Evolutionary conservation across 129 eudicot species (phyloP).

Genomic region (Chrysanthemum makinoi): DNA sequence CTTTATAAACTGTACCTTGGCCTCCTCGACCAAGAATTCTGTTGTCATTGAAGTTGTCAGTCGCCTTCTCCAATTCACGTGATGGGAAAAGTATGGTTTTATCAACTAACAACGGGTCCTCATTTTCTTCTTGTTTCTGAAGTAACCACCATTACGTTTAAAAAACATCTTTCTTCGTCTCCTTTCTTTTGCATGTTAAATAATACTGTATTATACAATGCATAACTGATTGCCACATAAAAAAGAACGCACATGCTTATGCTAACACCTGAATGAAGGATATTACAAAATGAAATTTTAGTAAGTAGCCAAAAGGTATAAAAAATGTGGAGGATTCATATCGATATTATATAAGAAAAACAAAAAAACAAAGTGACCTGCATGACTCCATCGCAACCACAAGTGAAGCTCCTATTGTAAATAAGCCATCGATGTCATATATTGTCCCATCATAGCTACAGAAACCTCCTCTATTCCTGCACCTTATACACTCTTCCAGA

Average conservation of each 20-base stretch:
- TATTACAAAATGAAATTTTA: background rate
- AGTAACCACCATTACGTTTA: conserved; percentile 31
- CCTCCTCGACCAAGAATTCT: conserved; percentile 35
- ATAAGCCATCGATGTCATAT: background rate
- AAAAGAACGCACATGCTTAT: conserved; percentile 14
- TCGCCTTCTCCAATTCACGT: conserved; percentile 29
- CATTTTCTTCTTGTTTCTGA: conserved; percentile 26
- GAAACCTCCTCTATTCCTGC: background rate
- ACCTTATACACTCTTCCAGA: background rate
- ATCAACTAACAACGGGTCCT: conserved; percentile 16
- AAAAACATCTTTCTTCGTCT: no score
- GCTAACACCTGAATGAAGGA: conserved; percentile 13
- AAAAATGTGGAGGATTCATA: background rate
- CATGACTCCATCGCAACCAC: background rate
- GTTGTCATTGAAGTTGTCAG: conserved; percentile 28
- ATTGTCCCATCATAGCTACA: background rate
- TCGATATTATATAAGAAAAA: no score
- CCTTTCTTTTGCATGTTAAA: conserved; percentile 1
- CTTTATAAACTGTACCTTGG: conserved; percentile 38
- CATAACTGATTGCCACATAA: conserved; percentile 4
- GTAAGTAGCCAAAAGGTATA: background rate
- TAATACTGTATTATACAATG: background rate
- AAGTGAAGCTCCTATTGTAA: background rate
- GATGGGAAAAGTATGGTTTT: conserved; percentile 32
- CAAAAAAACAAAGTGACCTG: no score